Base-by-base conservation (phyloP, 2,329 filamentous ascomycete species). In the Teratosphaeria pseudoeucalypti region DNA sequence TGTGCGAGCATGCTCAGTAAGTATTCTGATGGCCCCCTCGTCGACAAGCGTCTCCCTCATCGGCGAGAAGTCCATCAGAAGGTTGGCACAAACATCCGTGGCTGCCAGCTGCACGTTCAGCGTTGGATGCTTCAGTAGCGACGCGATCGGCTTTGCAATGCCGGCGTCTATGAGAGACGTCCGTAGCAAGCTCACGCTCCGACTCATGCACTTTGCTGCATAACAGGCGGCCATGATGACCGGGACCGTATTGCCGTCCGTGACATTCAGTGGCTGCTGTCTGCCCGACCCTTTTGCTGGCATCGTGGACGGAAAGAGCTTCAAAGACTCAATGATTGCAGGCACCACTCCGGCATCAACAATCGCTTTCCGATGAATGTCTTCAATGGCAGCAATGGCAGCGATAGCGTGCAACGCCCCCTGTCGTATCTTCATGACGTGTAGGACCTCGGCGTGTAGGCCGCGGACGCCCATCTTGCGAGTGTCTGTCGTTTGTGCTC, bases 151-250 rank as follows among this genome's bases (percentile, higher is more conserved):
- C 65, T 85, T 81, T 1, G 88, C 87, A 56, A 96, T 86, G 6
- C 86, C 88, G 61, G 90, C 85, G 73, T 99, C 94, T 60, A 96
- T 89, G 54, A 99, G 77, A 56, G 87, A 88, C 2, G 94, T 97
- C 56, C 94, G 81, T 19, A 97, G 76, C 52, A 92, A 86, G 70
- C 84, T 89, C 26, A 96, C 87, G 1, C 91, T 96, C 52, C 94
- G 84, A 2, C 90, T 90, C 55, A 97, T 78, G 71, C 91, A 89
- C 63, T 89, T 83, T 32, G 91, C 83, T 29, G 89, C 85, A 68
- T 89, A 86, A 70, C 92, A 96, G 1, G 90, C 92, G 23, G 92
- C 91, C 58, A 95, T 81, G 26, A 97, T 79, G 26, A 96, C 92
- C 3, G 83, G 77, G 7, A 84, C 79, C 1, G 91, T 86, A 67